Evolutionary conservation across 495 filamentous ascomycete species (phyloP), one percentile per base, ranked within the genome.

Genomic region (Aspergillus cavernicola): DNA sequence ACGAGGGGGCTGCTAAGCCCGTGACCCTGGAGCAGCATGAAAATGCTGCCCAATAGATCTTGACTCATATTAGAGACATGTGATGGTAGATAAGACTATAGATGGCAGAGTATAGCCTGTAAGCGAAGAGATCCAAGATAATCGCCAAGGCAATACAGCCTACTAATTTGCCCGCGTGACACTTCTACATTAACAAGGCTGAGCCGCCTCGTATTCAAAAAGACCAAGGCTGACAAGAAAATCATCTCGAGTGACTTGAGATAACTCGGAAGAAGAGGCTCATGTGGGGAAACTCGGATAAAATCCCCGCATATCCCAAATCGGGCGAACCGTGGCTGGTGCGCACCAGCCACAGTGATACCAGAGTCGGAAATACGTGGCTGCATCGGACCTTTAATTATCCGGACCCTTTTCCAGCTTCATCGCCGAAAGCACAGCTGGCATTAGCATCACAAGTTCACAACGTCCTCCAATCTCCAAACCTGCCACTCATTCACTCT

Each of bases 381-480:
- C 31, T 15, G 10, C 2, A 19, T 11, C 44, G 33, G 33, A 2
- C 7, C 13, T 3, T 28, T 39, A 9, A 31, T 47, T 35, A 18
- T 52, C 51, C 50, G 44, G n/a, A n/a, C n/a, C n/a, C n/a, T n/a
- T n/a, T n/a, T n/a, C n/a, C n/a, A n/a, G n/a, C n/a, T n/a, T n/a
- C 15, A 23, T 38, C 53, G 13, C 52, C 52, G 24, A 54, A 54
- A 47, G 52, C 52, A 54, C 52, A 54, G 52, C 52, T 54, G 52
- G 52, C 52, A 54, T 54, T 54, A 47, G 42, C 26, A 20, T 23
- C 24, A 45, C 15, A 2, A 13, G 18, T 5, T 3, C 16, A 40
- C 7, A 12, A n/a, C 28, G 22, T 3, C 16, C 15, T 32, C 23
- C 24, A 31, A 41, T 39, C 23, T 16, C 22, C 29, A 33, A 26